phyloP scores from a whole-genome alignment of 768 basidiomycete species.

The Galerina sulciceps region DNA sequence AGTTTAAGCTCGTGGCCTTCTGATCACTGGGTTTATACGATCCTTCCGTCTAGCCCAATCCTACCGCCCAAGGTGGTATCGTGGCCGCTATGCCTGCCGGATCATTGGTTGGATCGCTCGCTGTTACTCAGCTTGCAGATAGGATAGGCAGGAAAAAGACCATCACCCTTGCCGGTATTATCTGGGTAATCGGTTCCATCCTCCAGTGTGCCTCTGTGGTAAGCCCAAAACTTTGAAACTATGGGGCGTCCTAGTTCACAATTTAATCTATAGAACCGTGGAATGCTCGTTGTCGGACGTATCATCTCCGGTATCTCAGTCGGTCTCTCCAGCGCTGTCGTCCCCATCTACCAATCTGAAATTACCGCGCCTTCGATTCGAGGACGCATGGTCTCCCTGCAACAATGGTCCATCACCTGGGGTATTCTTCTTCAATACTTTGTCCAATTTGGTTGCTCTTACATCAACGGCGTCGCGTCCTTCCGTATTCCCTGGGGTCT shows the following conservation, averaged over 20 bases:
- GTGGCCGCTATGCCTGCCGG: conserved; percentile 83
- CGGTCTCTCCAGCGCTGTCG: conserved; percentile 66
- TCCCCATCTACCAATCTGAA: conserved; percentile 79
- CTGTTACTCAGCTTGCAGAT: conserved; percentile 68
- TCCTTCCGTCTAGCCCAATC: conserved; percentile 41
- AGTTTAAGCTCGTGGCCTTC: conserved; percentile 6
- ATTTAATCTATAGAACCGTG: conserved; percentile 52
- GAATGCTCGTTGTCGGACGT: conserved; percentile 76
- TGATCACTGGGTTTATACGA: neutral
- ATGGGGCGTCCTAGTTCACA: neutral
- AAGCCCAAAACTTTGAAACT: conserved; percentile 14
- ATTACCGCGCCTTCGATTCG: conserved; percentile 74
- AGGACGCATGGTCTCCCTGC: conserved; percentile 75
- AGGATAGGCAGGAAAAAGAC: conserved; percentile 66
- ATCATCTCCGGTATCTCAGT: conserved; percentile 72
- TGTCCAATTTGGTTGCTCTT: conserved; percentile 76
- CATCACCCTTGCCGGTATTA: conserved; percentile 65
- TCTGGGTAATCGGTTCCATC: conserved; percentile 76
- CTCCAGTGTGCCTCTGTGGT: conserved; percentile 68
- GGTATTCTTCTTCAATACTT: conserved; percentile 80
- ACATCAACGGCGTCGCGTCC: conserved; percentile 69
- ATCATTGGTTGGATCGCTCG: conserved; percentile 67
- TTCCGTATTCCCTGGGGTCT: conserved; percentile 85
- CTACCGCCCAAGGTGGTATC: conserved; percentile 69
- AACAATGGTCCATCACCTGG: conserved; percentile 85